Evolutionary conservation across 2,329 filamentous ascomycete species (phyloP).

Genomic region (Microcyclosporella mali): DNA sequence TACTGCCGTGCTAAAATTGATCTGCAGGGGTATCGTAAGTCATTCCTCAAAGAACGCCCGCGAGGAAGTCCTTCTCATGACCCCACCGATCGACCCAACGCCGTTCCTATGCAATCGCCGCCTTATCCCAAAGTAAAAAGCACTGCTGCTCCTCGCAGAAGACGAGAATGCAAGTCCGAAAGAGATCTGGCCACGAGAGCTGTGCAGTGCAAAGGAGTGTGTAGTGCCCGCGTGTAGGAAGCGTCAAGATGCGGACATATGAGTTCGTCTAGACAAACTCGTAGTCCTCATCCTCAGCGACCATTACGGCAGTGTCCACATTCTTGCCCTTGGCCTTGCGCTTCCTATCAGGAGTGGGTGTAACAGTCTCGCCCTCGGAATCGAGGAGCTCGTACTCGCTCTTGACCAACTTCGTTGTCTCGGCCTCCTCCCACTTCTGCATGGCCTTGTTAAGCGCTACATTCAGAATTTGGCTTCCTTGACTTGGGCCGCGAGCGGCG

Average conservation of each 20-base stretch:
- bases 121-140: neutral
- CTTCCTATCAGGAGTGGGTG: slow-evolving; percentile 28
- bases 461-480: slow-evolving; percentile 53
- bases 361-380: slow-evolving; percentile 29
- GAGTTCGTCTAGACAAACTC: slow-evolving; percentile 28
- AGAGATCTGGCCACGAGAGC: neutral
- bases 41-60: slow-evolving; percentile 24
- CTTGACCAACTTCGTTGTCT: slow-evolving; percentile 56
- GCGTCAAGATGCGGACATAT: neutral
- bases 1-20: slow-evolving; percentile 3
- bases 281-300: slow-evolving; percentile 30
- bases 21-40: slow-evolving; percentile 18
- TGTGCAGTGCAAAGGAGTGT: slow-evolving; percentile 3
- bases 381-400: slow-evolving; percentile 54
- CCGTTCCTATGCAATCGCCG: slow-evolving; percentile 10
- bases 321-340: slow-evolving; percentile 27
- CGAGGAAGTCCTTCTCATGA: slow-evolving; percentile 24
- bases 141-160: neutral
- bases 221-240: neutral
- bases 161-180: neutral
- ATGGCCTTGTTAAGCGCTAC: slow-evolving; percentile 53
- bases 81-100: slow-evolving; percentile 18
- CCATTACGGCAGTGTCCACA: slow-evolving; percentile 20
- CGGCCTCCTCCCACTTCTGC: slow-evolving; percentile 53
- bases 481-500: slow-evolving; percentile 42